Conservation (phyloP, 1,139 yeast species). For the Candida pseudoviswanathii region DNA sequence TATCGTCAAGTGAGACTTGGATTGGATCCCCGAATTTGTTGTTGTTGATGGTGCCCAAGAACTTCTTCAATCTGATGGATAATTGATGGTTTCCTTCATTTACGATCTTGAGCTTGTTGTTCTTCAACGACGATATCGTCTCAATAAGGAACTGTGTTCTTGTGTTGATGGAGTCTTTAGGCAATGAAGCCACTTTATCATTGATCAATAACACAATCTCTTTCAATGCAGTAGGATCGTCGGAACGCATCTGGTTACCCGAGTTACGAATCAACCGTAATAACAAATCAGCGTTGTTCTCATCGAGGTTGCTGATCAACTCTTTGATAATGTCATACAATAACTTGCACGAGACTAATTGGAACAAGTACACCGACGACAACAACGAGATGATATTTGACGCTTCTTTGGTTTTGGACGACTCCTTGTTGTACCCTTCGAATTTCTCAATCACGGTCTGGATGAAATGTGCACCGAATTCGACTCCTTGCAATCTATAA, state of each 20-base stretch:
- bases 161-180: conserved; percentile 43
- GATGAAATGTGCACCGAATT: conserved; percentile 85
- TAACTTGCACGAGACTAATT: conserved; percentile 69
- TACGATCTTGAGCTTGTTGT: conserved; percentile 68
- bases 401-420: conserved; percentile 52
- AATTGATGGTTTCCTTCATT: conserved; percentile 52
- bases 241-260: conserved; percentile 85
- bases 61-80: conserved; percentile 66
- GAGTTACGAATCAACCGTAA: conserved; percentile 70
- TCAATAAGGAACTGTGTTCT: conserved; percentile 85
- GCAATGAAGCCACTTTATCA: conserved; percentile 38
- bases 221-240: conserved; percentile 84
- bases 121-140: conserved; percentile 80
- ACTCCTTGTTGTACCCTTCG: conserved; percentile 36
- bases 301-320: conserved; percentile 62
- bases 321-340: conserved; percentile 72
- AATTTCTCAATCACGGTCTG: conserved; percentile 76
- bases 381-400: conserved; percentile 73
- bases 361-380: conserved; percentile 77
- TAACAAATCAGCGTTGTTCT: conserved; percentile 74
- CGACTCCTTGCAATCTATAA: conserved; percentile 79
- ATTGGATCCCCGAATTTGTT: conserved; percentile 68
- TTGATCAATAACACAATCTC: conserved; percentile 71
- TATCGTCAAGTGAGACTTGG: conserved; percentile 83
- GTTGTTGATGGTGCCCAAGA: conserved; percentile 53